These are phyloP conservation scores for Leccinum ochraceum DNA, from an alignment of 768 basidiomycete genomes.

Conservation along the genomic window DNA sequence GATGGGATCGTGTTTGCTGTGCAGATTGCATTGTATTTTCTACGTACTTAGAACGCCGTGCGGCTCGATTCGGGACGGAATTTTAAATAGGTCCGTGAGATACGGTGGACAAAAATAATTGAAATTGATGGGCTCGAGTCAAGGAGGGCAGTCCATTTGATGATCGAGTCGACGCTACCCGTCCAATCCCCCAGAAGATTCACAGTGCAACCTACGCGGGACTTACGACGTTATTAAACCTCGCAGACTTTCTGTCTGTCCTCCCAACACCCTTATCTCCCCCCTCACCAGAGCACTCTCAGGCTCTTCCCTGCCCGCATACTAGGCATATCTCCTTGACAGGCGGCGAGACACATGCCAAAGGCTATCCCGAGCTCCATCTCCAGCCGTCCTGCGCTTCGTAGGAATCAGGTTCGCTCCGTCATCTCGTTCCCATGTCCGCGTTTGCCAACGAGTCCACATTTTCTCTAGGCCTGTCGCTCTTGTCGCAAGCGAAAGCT, in stretches of 20 bases:
- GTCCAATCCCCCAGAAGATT: conserved; percentile 1
- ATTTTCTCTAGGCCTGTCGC: conserved; percentile 60
- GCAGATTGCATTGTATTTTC: not conserved
- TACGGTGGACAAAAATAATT: conserved; percentile 13
- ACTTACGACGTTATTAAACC: not conserved
- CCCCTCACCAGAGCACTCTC: not conserved
- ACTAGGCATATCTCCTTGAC: not conserved
- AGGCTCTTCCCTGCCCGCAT: not conserved
- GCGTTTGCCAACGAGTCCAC: conserved; percentile 10
- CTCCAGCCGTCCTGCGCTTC: conserved; percentile 61
- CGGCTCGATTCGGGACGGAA: not conserved
- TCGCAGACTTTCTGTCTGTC: not conserved
- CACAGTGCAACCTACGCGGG: not conserved
- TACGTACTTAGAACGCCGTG: not conserved
- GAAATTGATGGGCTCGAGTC: conserved; percentile 12
- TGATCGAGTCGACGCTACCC: not conserved
- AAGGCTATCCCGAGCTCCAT: conserved; percentile 47
- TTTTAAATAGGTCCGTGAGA: conserved; percentile 8
- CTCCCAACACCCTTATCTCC: not conserved
- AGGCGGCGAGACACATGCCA: conserved; percentile 52
- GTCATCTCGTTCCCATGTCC: not conserved
- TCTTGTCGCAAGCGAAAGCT: conserved; percentile 85
- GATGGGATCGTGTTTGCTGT: not conserved
- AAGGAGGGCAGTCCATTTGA: not conserved
- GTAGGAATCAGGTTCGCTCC: conserved; percentile 68